Percentiles rank a stretch among this genome's conserved stretches.
Conservation (phyloP, 495 filamentous ascomycete genomes). For the Lepraria neglecta region DNA sequence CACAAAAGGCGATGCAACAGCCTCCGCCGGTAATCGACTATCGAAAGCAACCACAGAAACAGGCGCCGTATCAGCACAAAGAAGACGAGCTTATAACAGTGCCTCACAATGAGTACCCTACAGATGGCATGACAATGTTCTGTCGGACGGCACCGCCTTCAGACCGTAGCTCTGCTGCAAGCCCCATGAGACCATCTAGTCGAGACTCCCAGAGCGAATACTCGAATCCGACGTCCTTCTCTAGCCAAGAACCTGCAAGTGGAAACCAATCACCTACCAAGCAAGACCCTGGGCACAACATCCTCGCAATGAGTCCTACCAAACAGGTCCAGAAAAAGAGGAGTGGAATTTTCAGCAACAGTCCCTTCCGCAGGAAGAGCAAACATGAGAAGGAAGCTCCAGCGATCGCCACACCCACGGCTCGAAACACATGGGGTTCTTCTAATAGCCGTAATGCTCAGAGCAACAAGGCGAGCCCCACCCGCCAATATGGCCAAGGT, state of each 20-base stretch:
- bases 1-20: slow-evolving; percentile 46
- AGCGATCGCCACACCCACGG: slow-evolving; percentile 25
- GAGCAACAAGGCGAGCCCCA: slow-evolving; percentile 34
- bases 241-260: slow-evolving; percentile 66
- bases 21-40: slow-evolving; percentile 44
- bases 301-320: slow-evolving; percentile 47
- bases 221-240: slow-evolving; percentile 84
- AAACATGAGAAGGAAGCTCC: slow-evolving; percentile 68
- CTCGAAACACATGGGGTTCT: slow-evolving; percentile 39
- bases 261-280: slow-evolving; percentile 65
- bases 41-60: slow-evolving; percentile 30
- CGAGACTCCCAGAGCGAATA: slow-evolving; percentile 88
- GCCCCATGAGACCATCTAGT: slow-evolving; percentile 71
- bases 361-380: slow-evolving; percentile 91
- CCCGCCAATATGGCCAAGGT: slow-evolving; percentile 25
- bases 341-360: slow-evolving; percentile 91
- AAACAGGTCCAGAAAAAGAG: slow-evolving; percentile 74
- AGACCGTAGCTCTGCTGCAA: slow-evolving; percentile 71
- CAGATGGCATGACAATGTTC: slow-evolving; percentile 98
- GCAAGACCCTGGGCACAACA: slow-evolving; percentile 45
- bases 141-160: slow-evolving; percentile 82
- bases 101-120: slow-evolving; percentile 89
- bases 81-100: slow-evolving; percentile 61
- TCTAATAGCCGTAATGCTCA: slow-evolving; percentile 29
- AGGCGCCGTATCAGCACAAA: slow-evolving; percentile 45